Evolutionary conservation across 2,329 filamentous ascomycete species (phyloP).

Genomic region (Alternaria triticina): DNA sequence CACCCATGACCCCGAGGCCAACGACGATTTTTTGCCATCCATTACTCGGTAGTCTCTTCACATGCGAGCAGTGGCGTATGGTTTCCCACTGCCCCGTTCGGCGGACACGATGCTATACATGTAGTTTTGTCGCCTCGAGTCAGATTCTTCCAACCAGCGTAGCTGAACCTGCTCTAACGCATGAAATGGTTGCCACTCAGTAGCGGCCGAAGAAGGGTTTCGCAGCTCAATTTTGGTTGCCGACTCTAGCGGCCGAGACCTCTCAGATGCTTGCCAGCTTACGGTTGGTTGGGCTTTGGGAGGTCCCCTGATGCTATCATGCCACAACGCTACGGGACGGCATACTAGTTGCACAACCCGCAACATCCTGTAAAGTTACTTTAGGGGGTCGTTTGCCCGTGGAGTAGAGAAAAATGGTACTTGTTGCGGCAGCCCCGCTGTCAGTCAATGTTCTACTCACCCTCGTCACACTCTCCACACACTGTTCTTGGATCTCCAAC

Average conservation of each 20-base stretch:
- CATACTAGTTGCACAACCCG: background rate
- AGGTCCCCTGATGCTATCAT: background rate
- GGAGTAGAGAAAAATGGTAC: conserved; percentile 7
- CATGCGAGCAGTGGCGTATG: background rate
- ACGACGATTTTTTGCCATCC: background rate
- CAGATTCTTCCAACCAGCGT: background rate
- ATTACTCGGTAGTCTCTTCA: background rate
- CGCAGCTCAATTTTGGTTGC: background rate
- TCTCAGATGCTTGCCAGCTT: background rate
- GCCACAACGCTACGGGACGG: background rate
- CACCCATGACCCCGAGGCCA: background rate
- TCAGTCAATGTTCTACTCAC: background rate
- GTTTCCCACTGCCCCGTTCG: background rate
- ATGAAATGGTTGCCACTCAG: background rate
- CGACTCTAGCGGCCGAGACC: background rate
- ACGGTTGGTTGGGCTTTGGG: background rate
- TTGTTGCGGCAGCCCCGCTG: conserved; percentile 3
- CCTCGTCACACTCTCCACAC: background rate
- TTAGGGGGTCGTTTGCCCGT: conserved; percentile 1
- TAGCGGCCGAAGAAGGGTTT: background rate
- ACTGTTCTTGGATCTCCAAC: background rate
- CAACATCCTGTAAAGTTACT: background rate
- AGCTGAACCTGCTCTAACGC: background rate
- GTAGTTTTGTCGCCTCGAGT: background rate
- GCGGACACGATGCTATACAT: background rate